phyloP scores from a whole-genome alignment of 2,329 filamentous ascomycete species.

The Nakataea oryzae region DNA sequence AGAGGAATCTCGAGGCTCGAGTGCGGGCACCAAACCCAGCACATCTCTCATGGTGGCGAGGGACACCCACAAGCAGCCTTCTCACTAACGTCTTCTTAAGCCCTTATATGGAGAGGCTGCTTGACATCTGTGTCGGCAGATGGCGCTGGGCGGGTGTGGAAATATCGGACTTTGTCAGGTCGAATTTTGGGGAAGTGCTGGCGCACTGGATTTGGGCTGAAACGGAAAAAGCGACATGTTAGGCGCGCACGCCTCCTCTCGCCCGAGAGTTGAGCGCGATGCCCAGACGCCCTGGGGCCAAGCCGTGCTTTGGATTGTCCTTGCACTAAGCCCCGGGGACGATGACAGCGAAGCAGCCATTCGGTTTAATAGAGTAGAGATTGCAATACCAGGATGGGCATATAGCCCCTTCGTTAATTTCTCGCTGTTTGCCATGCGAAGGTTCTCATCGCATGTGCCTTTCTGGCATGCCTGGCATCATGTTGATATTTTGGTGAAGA shows the following conservation, averaged over 20 bases:
- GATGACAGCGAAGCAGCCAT: background rate
- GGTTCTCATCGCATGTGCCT: background rate
- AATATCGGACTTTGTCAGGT: too few species aligned
- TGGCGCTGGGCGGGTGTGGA: background rate
- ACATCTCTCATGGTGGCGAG: background rate
- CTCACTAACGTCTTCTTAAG: background rate
- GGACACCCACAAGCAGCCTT: background rate
- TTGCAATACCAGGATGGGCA: background rate
- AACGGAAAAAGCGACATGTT: background rate
- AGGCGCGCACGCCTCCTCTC: background rate
- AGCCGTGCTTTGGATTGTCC: too few species aligned
- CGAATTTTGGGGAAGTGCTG: background rate
- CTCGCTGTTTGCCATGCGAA: too few species aligned
- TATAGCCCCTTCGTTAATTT: background rate
- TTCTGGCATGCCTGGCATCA: background rate
- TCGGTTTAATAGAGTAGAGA: background rate
- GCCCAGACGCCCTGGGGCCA: too few species aligned
- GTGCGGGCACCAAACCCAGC: background rate
- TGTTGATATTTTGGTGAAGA: background rate
- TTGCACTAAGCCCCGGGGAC: too few species aligned
- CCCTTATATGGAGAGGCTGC: background rate
- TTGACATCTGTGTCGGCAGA: background rate
- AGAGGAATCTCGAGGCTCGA: background rate
- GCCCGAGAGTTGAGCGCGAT: too few species aligned
- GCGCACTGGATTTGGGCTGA: background rate